These are phyloP conservation scores for Alternaria hordeiaustralica DNA, from an alignment of 2,329 filamentous ascomycete genomes.

Conservation along the genomic window DNA sequence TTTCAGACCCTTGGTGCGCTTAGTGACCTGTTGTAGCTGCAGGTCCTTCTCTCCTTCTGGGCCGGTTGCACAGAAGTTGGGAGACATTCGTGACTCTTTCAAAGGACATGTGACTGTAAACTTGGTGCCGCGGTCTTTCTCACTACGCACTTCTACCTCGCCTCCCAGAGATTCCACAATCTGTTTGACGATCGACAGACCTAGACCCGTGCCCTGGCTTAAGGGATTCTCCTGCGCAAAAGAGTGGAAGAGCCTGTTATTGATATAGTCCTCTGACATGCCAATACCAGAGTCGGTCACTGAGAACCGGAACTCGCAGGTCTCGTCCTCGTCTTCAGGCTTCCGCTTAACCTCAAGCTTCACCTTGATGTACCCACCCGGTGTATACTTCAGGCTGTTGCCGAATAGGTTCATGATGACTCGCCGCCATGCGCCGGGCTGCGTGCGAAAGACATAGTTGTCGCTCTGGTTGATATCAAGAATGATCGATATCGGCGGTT, in stretches of 20 bases:
- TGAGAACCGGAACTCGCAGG: slow-evolving; percentile 39
- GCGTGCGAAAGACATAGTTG: slow-evolving; percentile 46
- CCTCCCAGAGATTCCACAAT: slow-evolving; percentile 48
- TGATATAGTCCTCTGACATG: slow-evolving; percentile 50
- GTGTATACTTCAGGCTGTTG: slow-evolving; percentile 50
- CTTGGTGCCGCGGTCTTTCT: slow-evolving; percentile 46
- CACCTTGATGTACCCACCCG: slow-evolving; percentile 45
- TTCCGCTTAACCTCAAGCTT: slow-evolving; percentile 42
- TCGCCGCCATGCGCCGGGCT: slow-evolving; percentile 48
- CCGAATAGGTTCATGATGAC: slow-evolving; percentile 51
- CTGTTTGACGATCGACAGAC: slow-evolving; percentile 49
- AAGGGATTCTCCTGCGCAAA: slow-evolving; percentile 50
- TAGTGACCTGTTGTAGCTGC: slow-evolving; percentile 29
- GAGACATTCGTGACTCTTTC: slow-evolving; percentile 40
- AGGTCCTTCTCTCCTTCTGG: slow-evolving; percentile 33
- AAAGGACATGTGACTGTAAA: slow-evolving; percentile 46
- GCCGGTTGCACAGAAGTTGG: slow-evolving; percentile 27
- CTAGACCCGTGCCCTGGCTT: slow-evolving; percentile 48
- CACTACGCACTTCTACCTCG: slow-evolving; percentile 46
- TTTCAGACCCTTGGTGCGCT: slow-evolving; percentile 39
- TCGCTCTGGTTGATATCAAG: slow-evolving; percentile 45
- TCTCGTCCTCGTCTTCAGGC: slow-evolving; percentile 26
- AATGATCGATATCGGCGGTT: slow-evolving; percentile 38
- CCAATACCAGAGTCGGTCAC: slow-evolving; percentile 50
- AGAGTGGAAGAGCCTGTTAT: slow-evolving; percentile 46